Evolutionary conservation across 345 rosid species (phyloP).

Genomic region (Pugionium cornutum): DNA sequence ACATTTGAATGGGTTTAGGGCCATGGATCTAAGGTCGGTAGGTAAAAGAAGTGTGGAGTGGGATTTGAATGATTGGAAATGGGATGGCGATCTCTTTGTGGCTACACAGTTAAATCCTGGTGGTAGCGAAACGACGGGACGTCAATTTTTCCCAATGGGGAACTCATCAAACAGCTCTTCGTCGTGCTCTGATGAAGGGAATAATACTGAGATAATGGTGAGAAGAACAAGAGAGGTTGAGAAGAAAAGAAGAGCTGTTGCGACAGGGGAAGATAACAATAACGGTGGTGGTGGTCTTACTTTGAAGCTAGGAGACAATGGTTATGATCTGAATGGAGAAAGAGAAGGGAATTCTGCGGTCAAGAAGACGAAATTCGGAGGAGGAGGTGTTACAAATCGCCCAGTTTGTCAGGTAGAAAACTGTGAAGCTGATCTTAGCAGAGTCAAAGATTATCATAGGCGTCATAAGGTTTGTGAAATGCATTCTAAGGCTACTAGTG

Average conservation of each 20-base stretch:
- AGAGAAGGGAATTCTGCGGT: constrained; percentile 55
- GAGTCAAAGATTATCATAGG: constrained; percentile 93
- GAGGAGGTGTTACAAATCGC: constrained; percentile 53
- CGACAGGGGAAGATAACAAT: constrained; percentile 54
- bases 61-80: constrained; percentile 95
- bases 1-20: constrained; percentile 56
- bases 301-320: constrained; percentile 74
- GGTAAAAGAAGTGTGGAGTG: constrained; percentile 78
- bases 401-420: constrained; percentile 92
- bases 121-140: constrained; percentile 43
- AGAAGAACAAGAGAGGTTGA: constrained; percentile 44
- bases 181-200: constrained; percentile 79
- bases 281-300: constrained; percentile 56
- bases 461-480: constrained; percentile 95
- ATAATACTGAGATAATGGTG: constrained; percentile 48
- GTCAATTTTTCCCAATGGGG: constrained; percentile 68
- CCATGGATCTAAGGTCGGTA: constrained; percentile 48
- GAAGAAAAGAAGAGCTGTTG: constrained; percentile 71
- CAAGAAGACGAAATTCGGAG: constrained; percentile 71
- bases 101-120: constrained; percentile 68
- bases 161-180: constrained; percentile 85
- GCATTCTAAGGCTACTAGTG: constrained; percentile 92
- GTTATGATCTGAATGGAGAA: constrained; percentile 43
- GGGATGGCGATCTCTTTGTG: constrained; percentile 96
- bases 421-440: constrained; percentile 91